Evolutionary conservation across 1,284 basidiomycete species (phyloP), one percentile per base, ranked within the genome.

Genomic region (Anthracocystis setariae): DNA sequence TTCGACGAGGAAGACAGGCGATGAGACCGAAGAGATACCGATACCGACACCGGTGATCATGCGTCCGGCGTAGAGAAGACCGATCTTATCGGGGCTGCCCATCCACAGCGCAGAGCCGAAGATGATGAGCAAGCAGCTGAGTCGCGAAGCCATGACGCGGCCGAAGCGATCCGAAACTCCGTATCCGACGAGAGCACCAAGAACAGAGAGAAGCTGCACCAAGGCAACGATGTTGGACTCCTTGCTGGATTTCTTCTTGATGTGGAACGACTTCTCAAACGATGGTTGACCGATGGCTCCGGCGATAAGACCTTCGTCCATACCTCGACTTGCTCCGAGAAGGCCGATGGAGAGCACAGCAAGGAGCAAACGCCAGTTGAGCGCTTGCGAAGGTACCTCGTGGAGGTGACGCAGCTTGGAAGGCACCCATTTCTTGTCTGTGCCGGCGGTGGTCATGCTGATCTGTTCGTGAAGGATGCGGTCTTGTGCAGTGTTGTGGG

Each of bases 221-320:
- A 66, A 55, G 50, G 63, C 63, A 3, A 57, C 55, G 10, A 66
- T 44, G 51, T 66, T 66, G 56, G 63, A 66, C 63, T 66, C 63
- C 46, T 66, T 66, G 50, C 20, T 58, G 12, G 50, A 46, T 21
- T 54, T 50, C 18, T 56, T 47, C 46, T 54, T 48, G 56, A 66
- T 46, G 51, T 59, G 52, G 47, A 66, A 66, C 2, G 56, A 40
- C 10, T 59, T 38, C 23, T 66, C 55, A 29, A 66, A 59, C 8
- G 53, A 40, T 32, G 27, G 32, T 32, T 46, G 45, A 2, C 52
- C 54, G 49, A 57, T 57, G 15, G 52, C 46, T 3, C 63, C 63
- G 4, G 49, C 37, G 49, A 66, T 66, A 17, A 66, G 39, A n/a
- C 63, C 63, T 38, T 66, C 56, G 17, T 66, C 66, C 45, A 59